Conservation (phyloP, 2,329 filamentous ascomycete genomes). For the Blastomyces emzantsi region DNA sequence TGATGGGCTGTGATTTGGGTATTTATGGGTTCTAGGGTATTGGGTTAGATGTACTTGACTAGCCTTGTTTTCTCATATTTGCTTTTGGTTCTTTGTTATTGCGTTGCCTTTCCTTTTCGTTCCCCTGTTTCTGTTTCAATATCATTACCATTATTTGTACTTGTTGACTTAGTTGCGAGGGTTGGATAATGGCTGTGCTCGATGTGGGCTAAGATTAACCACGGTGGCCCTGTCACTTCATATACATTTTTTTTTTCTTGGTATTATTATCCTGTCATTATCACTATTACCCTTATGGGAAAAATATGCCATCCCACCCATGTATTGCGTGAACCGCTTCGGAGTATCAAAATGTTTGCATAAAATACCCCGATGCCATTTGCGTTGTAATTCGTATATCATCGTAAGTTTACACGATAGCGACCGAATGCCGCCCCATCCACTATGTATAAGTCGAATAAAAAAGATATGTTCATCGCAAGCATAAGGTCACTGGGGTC, state of each 20-base stretch:
- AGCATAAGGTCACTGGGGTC: no score
- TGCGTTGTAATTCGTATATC: no score
- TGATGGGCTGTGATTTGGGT: constrained; percentile 10
- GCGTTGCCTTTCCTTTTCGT: background rate
- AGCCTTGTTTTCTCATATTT: background rate
- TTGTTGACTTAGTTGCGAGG: background rate
- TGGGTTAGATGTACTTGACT: constrained; percentile 12
- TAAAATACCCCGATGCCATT: background rate
- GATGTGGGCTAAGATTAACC: background rate
- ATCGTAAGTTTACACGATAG: no score
- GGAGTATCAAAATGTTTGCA: background rate
- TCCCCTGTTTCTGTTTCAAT: background rate
- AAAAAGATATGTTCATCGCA: no score
- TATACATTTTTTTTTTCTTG: background rate
- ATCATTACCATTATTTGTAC: background rate
- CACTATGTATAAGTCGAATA: no score
- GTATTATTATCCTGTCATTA: background rate
- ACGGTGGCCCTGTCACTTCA: background rate
- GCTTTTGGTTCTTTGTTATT: background rate
- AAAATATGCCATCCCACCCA: background rate
- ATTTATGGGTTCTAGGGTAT: constrained; percentile 14
- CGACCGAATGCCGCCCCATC: no score
- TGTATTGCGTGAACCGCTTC: background rate
- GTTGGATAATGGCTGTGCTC: background rate
- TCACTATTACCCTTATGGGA: background rate